Base-by-base conservation (phyloP, 1,284 basidiomycete species). In the Taiwanofungus camphoratus region DNA sequence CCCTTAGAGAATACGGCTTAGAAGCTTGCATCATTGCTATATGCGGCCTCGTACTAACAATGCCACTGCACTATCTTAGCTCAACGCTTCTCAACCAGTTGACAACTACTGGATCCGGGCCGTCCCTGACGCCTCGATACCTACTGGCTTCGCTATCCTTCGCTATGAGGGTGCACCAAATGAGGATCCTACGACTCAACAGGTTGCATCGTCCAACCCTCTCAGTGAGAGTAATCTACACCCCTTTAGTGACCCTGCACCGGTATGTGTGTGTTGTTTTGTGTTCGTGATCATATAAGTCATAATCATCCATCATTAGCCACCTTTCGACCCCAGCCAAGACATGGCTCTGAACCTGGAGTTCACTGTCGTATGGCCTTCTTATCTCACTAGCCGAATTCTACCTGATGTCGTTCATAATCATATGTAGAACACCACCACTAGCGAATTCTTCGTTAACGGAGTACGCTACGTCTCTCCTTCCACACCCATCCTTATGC, bases 71-170 rank as follows among this genome's bases (percentile, higher is more conserved):
- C 26, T 9, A 3, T 19, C 20, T n/a, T 11, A 49, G 39, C 44
- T 56, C 1, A 42, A 52, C 9, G 52, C 51, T 4, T 49, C 51
- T 33, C 51, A 53, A 41, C 6, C 39, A 1, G 34, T 50, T 15
- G 51, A 42, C 37, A 54, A 52, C 44, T 56, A 56, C 36, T 56
- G 52, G 52, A 50, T 56, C 26, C 52, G 48, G 22, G 49, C 54
- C 1, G 29, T 63, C 31, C 69, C 70, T 3, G 36, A 42, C 23
- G 70, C 71, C 1, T n/a, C 31, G 48, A 54, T 43, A 1, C 70
- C 70, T 4, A 53, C 68, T 32, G 76, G 76, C 51, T 63, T 65
- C n/a, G 80, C 76, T 2, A 75, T 82, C 44, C 52, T 82, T 22
- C 68, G 72, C 15, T 82, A 82, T 51, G 45, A 33, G 0, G 71